Evolutionary conservation across 2,329 filamentous ascomycete species (phyloP).

Genomic region (Pseudogymnoascus sp.): DNA sequence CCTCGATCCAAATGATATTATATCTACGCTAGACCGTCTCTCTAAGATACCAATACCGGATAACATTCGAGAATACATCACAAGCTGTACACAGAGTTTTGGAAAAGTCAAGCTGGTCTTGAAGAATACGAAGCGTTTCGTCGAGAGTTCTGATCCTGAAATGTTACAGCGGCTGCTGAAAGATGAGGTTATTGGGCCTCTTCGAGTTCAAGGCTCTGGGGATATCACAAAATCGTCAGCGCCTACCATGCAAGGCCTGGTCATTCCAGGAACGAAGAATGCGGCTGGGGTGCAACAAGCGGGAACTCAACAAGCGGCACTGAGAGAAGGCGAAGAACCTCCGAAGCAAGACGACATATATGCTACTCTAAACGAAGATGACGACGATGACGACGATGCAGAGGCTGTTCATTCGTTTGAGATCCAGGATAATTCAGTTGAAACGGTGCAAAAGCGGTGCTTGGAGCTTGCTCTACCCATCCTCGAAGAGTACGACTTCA

Average conservation of each 20-base stretch:
- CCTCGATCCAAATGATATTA: constrained; percentile 81
- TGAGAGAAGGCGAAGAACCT: constrained; percentile 39
- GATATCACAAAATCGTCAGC: constrained; percentile 74
- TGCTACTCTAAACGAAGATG: constrained; percentile 65
- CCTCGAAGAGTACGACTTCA: constrained; percentile 94
- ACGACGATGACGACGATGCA: constrained; percentile 73
- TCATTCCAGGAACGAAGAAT: constrained; percentile 91
- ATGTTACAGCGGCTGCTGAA: constrained; percentile 81
- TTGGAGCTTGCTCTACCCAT: constrained; percentile 79
- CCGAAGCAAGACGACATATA: constrained; percentile 60
- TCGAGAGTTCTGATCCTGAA: constrained; percentile 82
- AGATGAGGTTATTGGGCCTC: constrained; percentile 71
- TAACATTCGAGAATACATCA: constrained; percentile 67
- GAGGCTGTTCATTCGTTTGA: constrained; percentile 91
- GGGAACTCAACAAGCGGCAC: constrained; percentile 34
- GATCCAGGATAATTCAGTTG: constrained; percentile 72
- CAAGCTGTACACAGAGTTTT: constrained; percentile 75
- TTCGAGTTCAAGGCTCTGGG: constrained; percentile 59
- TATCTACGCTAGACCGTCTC: constrained; percentile 76
- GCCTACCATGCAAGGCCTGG: constrained; percentile 76
- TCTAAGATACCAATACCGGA: constrained; percentile 81
- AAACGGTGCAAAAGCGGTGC: constrained; percentile 82
- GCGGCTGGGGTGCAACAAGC: constrained; percentile 81
- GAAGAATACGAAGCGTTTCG: constrained; percentile 88
- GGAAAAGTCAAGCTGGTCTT: constrained; percentile 93